Base-by-base conservation (phyloP, 176 grass and related monocot genomes). In the Bolboschoenus planiculmis region DNA sequence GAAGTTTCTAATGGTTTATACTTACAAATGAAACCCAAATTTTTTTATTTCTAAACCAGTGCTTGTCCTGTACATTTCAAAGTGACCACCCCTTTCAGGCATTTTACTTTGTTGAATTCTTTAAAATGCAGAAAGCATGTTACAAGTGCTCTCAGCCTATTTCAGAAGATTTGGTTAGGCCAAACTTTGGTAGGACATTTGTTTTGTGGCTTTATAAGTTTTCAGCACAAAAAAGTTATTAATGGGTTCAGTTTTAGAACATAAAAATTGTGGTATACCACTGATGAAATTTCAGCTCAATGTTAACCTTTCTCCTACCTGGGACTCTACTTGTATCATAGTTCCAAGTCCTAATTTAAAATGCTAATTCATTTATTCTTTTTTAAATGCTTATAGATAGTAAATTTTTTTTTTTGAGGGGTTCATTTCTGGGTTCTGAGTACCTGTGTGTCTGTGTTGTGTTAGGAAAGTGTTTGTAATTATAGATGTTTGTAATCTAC, bases 51-150 rank as follows among this genome's bases (percentile, higher is more conserved):
- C 14, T 74, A 56, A 30, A 68, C 26, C 63, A 23, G 72, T 60
- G 59, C 3, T 56, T 72, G 21, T 56, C 33, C 16, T 23, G 14
- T 55, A 66, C 70, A 51, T 83, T 55, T 66, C 18, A 29, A 84
- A 81, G 10, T 81, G 74, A 78, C 75, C 71, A 48, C 40, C 51
- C 18, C 81, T 46, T 73, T 46, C 21, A 14, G 42, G 48, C 43
- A 50, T 75, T 75, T 75, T 0, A 86, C 59, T 60, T 37, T 9
- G 55, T 61, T 88, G 7, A 83, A 26, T 84, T 82, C 9, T 65
- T 65, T 92, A 16, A 7, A 31, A 62, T 88, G 86, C 85, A 97
- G 91, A 97, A 97, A 93, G 87, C 87, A 85, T 97, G 94, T 83
- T 88, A 64, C 47, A 93, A 88, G 85, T 93, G 94, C 86, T 82